Conservation (phyloP, 495 filamentous ascomycete species). For the Rhypophila decipiens region DNA sequence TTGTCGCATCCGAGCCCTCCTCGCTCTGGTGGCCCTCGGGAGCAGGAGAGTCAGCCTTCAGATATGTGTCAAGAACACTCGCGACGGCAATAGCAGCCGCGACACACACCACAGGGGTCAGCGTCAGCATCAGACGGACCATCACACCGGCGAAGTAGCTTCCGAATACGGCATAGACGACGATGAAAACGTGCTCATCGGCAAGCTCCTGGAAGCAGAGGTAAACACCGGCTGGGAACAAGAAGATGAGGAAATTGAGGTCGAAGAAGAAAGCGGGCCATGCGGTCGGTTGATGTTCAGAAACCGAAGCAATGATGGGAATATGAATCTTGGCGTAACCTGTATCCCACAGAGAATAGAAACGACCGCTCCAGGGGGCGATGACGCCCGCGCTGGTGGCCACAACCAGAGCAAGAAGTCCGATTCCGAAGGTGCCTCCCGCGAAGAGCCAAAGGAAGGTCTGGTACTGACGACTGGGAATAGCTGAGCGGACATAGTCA, state of each 20-base stretch:
- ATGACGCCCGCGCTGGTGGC: conserved; percentile 85
- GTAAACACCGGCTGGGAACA: conserved; percentile 98
- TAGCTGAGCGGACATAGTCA: conserved; percentile 77
- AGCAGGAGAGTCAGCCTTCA: conserved; percentile 52
- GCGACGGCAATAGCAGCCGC: conserved; percentile 86
- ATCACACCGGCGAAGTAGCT: conserved; percentile 99
- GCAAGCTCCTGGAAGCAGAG: conserved; percentile 91
- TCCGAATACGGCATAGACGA: conserved; percentile 90
- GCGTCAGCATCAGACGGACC: conserved; percentile 96
- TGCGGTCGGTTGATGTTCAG: conserved; percentile 98
- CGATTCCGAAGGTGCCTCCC: conserved; percentile 61
- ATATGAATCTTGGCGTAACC: conserved; percentile 99
- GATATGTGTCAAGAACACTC: conserved; percentile 81
- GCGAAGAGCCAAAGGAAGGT: conserved; percentile 73
- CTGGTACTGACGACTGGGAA: conserved; percentile 92
- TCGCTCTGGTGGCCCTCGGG: conserved; percentile 44
- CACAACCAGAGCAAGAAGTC: conserved; percentile 58
- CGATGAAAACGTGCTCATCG: conserved; percentile 97
- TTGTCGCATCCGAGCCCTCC: conserved; percentile 34
- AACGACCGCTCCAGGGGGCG: conserved; percentile 96
- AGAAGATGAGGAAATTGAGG: conserved; percentile 95
- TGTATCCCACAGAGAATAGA: conserved; percentile 99
- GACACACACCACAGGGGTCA: conserved; percentile 95
- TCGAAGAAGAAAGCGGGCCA: conserved; percentile 99
- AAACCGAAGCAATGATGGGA: conserved; percentile 98